Percentiles rank a stretch among this genome's conserved stretches.
Conservation (phyloP, 1,284 basidiomycete genomes). For the Ustilago tritici region DNA sequence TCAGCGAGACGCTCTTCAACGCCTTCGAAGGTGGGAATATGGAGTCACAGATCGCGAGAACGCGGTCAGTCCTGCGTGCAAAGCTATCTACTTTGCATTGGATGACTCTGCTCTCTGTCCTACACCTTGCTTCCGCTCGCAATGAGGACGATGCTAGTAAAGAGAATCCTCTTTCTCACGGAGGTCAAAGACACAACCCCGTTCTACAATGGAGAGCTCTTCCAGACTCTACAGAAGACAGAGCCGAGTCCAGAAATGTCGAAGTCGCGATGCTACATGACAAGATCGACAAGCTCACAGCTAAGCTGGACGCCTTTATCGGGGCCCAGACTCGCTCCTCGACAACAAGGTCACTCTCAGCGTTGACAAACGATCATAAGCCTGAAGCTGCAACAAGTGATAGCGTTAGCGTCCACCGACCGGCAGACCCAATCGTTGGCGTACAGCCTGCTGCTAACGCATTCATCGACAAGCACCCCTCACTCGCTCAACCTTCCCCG, state of each 20-base stretch:
- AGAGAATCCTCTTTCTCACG: background rate
- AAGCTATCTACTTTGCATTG: constrained; percentile 26
- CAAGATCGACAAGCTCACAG: constrained; percentile 17
- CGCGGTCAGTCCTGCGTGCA: background rate
- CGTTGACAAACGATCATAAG: background rate
- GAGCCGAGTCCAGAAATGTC: background rate
- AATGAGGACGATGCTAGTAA: background rate
- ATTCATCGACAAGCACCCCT: background rate
- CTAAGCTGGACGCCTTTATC: constrained; percentile 21
- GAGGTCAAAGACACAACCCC: background rate
- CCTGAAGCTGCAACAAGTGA: background rate
- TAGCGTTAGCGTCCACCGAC: background rate
- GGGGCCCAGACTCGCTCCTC: background rate
- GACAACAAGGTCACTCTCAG: background rate
- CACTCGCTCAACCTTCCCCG: background rate
- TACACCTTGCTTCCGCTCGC: background rate
- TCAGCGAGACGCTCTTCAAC: background rate
- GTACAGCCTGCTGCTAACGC: background rate
- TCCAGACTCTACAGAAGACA: too few relatives aligned
- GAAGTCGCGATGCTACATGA: constrained; percentile 12
- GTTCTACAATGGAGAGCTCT: too few relatives aligned
- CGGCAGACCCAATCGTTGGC: background rate
- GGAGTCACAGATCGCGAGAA: background rate
- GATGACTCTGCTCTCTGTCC: constrained; percentile 23
- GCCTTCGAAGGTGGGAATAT: background rate